Evolutionary conservation across 2,329 filamentous ascomycete species (phyloP), one percentile per base, ranked within the genome.

Genomic region (Fusarium nurragi): DNA sequence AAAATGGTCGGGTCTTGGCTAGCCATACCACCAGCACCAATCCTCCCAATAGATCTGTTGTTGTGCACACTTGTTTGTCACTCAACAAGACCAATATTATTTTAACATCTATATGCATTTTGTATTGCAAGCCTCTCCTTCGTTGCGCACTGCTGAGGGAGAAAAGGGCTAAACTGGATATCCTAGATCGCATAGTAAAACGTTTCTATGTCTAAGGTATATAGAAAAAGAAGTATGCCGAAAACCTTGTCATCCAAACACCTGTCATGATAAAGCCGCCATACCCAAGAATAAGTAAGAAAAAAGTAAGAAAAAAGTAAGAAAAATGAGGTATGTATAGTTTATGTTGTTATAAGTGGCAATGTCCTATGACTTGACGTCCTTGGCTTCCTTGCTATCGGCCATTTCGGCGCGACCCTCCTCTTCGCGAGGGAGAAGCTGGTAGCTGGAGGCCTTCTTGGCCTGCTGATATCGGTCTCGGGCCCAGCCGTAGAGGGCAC

Each of bases 401-500:
- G 30, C 40, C 49, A 50, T 45, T 13, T 64, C 63, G n/a, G 58
- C 40, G 18, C 56, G 46, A 16, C 62, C 52, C 52, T 69, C 66
- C 44, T 69, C 66, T 45, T 69, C 63, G 23, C 54, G 55, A 23
- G 66, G 54, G 19, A 71, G 52, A 16, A 71, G 67, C 23, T 71
- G 61, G 54, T 71, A 71, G 60, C 62, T 68, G 28, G 67, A 54
- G 18, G 62, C 47, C 67, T 71, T 71, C 59, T 71, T 71, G 41
- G 52, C 39, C 52, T 71, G 69, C 28, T 63, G 58, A 51, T 68
- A 70, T 30, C 69, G 69, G 46, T 71, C 69, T 16, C 67, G 56
- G 36, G 69, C 69, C 69, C 69, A 71, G 26, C 69, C 69, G 60
- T 71, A 71, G 30, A 71, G 57, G 23, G 67, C 63, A 23, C 69